Conservation (phyloP, 352 stramenopile genomes). For the Thraustotheca clavata region DNA sequence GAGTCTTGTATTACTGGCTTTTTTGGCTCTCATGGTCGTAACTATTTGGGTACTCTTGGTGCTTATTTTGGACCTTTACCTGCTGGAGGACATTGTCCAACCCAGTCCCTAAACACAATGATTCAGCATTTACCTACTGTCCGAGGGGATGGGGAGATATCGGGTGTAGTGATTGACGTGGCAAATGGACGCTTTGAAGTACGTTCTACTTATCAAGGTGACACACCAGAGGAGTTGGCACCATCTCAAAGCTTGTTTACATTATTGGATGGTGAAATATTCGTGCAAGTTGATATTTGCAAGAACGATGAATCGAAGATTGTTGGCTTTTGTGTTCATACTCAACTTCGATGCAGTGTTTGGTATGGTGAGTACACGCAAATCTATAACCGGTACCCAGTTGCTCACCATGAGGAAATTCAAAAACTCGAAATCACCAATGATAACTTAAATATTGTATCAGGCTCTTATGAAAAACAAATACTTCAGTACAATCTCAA, state of each 20-base stretch:
- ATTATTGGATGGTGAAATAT: not conserved
- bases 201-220: not conserved
- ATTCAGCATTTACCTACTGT: not conserved
- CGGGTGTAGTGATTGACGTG: not conserved
- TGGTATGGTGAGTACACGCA: conserved; percentile 4
- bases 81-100: too few relatives aligned
- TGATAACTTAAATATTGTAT: too few relatives aligned
- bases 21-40: conserved; percentile 14
- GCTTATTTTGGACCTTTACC: conserved; percentile 6
- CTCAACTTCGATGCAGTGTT: not conserved
- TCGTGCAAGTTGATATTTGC: conserved; percentile 10
- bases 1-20: conserved; percentile 12
- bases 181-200: not conserved
- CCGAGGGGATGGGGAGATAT: not conserved
- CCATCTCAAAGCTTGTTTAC: not conserved
- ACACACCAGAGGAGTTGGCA: not conserved
- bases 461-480: too few relatives aligned
- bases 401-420: not conserved
- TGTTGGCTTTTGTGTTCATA: conserved; percentile 5
- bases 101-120: not conserved
- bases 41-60: conserved; percentile 12
- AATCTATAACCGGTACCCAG: not conserved
- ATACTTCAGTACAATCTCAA: too few relatives aligned
- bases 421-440: not conserved
- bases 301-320: not conserved